Evolutionary conservation across 2,329 filamentous ascomycete genomes (phyloP).

Genomic region (Colletotrichum orchidophilum): DNA sequence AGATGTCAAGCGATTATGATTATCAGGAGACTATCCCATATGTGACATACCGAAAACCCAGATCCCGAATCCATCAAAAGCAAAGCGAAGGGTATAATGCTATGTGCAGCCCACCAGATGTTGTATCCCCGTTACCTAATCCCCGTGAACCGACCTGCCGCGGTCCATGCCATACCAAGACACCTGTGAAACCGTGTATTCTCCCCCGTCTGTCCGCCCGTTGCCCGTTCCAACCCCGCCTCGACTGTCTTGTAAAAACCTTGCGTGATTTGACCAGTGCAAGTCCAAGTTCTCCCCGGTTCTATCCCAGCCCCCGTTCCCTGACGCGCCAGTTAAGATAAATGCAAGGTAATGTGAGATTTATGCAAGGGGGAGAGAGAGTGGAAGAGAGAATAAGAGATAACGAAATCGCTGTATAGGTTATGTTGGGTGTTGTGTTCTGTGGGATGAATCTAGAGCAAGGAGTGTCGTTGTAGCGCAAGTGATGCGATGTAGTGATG

Average conservation of each 20-base stretch:
- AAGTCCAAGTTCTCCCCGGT: not conserved
- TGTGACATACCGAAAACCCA: conserved; percentile 26
- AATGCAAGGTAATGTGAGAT: conserved; percentile 27
- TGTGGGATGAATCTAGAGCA: not conserved
- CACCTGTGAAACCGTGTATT: not conserved
- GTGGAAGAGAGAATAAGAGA: not conserved
- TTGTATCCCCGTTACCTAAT: conserved; percentile 14
- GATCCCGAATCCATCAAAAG: conserved; percentile 20
- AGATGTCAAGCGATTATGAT: conserved; percentile 31
- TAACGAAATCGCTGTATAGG: not conserved
- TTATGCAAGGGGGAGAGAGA: not conserved
- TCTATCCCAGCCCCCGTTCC: not conserved
- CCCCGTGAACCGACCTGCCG: not conserved
- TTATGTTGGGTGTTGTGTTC: not conserved
- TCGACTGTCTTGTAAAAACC: not conserved
- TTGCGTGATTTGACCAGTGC: not conserved
- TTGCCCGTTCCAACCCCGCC: not conserved
- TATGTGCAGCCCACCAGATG: conserved; percentile 35
- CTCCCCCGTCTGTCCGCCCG: not conserved
- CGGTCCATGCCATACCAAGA: not conserved
- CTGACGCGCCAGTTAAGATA: conserved; percentile 2
- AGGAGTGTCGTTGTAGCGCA: not conserved
- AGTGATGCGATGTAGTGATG: not conserved
- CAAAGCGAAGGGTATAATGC: conserved; percentile 36
- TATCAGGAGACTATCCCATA: conserved; percentile 35